Evolutionary conservation across 2,329 filamentous ascomycete species (phyloP).

Genomic region (Simplicillium sp.): DNA sequence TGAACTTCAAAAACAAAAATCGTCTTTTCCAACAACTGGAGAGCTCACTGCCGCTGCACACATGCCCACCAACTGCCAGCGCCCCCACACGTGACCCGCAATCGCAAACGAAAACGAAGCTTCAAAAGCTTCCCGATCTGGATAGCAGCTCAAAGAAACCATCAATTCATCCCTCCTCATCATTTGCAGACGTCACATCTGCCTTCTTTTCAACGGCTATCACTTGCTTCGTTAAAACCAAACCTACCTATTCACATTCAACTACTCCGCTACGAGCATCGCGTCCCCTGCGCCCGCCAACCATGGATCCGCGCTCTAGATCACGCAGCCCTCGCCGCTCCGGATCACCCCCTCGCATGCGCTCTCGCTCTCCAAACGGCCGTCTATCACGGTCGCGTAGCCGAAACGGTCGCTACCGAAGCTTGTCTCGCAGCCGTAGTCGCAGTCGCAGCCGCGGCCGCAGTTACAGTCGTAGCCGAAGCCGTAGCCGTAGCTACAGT

Average conservation of each 20-base stretch:
- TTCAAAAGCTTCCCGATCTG: background rate
- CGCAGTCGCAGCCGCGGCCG: slow-evolving; percentile 13
- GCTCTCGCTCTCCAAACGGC: slow-evolving; percentile 15
- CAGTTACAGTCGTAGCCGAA: slow-evolving; percentile 8
- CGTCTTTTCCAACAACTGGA: too few species aligned
- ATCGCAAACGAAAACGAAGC: background rate
- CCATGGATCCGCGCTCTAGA: slow-evolving; percentile 12
- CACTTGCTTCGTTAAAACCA: too few species aligned
- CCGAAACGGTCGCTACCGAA: background rate
- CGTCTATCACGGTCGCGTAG: slow-evolving; percentile 10
- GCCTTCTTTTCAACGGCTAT: too few species aligned
- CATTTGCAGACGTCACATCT: too few species aligned
- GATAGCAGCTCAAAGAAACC: background rate
- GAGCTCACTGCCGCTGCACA: too few species aligned
- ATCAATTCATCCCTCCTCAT: too few species aligned
- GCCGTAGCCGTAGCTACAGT: slow-evolving; percentile 15
- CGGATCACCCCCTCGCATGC: slow-evolving; percentile 19
- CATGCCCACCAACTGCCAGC: background rate
- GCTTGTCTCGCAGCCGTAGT: background rate
- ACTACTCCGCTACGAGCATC: too few species aligned
- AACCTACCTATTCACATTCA: background rate
- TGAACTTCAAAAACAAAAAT: too few species aligned
- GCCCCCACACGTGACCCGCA: background rate
- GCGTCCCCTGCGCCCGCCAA: background rate
- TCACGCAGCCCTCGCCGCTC: slow-evolving; percentile 22